Conservation (phyloP, 768 basidiomycete genomes). For the Termitomyces sp. region DNA sequence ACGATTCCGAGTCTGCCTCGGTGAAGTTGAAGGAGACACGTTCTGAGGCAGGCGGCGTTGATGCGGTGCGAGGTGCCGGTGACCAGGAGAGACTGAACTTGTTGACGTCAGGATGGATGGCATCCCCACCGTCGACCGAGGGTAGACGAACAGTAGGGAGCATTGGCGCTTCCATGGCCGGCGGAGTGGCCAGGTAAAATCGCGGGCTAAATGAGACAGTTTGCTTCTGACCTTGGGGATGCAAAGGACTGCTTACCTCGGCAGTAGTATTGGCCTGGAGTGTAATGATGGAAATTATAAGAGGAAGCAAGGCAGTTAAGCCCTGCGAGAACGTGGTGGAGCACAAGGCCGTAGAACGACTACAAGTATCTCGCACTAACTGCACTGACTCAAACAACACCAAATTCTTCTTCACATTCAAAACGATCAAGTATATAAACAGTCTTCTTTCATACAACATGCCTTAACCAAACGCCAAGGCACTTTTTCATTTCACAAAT, state of each 20-base stretch:
- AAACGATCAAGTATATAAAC: slow-evolving; percentile 1
- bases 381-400: slow-evolving; percentile 23
- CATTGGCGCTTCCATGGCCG: slow-evolving; percentile 29
- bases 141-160: slow-evolving; percentile 51
- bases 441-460: neutral
- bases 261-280: neutral
- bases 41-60: slow-evolving; percentile 34
- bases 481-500: neutral
- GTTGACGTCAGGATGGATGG: slow-evolving; percentile 42
- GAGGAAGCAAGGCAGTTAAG: slow-evolving; percentile 8
- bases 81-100: slow-evolving; percentile 62
- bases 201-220: neutral
- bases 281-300: neutral
- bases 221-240: neutral
- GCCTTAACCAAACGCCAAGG: neutral
- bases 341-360: neutral
- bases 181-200: slow-evolving; percentile 9
- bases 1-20: slow-evolving; percentile 47
- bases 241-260: slow-evolving; percentile 1
- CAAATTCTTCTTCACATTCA: slow-evolving; percentile 22
- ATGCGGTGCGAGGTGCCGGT: slow-evolving; percentile 35
- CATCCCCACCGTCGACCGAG: slow-evolving; percentile 34
- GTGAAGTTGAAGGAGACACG: slow-evolving; percentile 37
- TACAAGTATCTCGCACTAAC: neutral
- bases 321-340: slow-evolving; percentile 7